Base-by-base conservation (phyloP, 345 rosid genomes). In the Sisymbrium irio region DNA sequence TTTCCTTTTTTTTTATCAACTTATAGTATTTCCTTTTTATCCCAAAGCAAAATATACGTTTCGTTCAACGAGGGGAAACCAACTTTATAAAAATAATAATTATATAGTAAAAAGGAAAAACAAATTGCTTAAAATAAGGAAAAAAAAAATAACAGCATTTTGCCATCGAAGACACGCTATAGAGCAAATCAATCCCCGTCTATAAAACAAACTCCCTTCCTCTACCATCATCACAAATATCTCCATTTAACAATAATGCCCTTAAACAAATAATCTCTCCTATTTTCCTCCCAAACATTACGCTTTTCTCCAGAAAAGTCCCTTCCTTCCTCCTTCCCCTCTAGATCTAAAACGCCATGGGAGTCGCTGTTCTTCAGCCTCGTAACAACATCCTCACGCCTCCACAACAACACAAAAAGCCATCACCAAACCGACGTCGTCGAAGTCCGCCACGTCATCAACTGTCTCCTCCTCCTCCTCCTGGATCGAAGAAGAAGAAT, bases 321-420 rank as follows among this genome's bases (percentile, higher is more conserved):
- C 54, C 25, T n/a, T n/a, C n/a, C n/a, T n/a, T n/a, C n/a, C n/a
- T n/a, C n/a, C n/a, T n/a, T n/a, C n/a, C n/a, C n/a, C n/a, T n/a
- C n/a, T 1, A 22, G 3, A 22, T 22, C 25, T 22, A 22, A 22
- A 22, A 22, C 25, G 49, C 71, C 41, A 92, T 92, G 97, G 90
- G 80, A 7, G 86, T 83, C 0, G 91, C 84, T 2, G 79, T 90
- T 74, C 79, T 85, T 0, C 68, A 81, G 27, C 94, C 92, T 18
- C 85, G n/a, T n/a, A n/a, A n/a, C n/a, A n/a, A n/a, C n/a, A n/a
- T n/a, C n/a, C n/a, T n/a, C n/a, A n/a, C n/a, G n/a, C n/a, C n/a
- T n/a, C n/a, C n/a, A n/a, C n/a, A n/a, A n/a, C n/a, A n/a, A n/a
- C 50, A 40, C 0, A 61, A 56, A 67, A 74, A 81, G 56, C 33